Conservation (phyloP, 495 filamentous ascomycete genomes). For the Tuber borchii region DNA sequence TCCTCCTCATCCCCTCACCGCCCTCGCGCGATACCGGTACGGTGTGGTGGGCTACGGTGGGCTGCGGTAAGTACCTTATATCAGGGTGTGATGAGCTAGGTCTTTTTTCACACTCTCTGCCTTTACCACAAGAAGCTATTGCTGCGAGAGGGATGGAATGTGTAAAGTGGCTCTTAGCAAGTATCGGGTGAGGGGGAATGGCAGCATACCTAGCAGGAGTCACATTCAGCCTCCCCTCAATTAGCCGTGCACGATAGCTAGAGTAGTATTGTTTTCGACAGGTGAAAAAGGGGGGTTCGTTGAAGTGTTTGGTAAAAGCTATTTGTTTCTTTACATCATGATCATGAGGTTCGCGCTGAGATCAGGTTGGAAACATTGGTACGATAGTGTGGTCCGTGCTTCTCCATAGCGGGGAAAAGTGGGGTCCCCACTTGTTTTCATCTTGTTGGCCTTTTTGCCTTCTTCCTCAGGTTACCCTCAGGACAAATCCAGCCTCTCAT, state of each 20-base stretch:
- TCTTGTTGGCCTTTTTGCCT: not conserved
- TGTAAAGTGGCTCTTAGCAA: not conserved
- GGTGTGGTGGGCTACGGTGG: not conserved
- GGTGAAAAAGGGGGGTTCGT: not conserved
- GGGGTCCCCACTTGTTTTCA: conserved; percentile 1
- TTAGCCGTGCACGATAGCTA: not conserved
- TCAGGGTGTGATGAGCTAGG: not conserved
- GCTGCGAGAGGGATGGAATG: not conserved
- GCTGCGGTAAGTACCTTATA: not conserved
- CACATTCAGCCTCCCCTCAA: not conserved
- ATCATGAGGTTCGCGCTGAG: not conserved
- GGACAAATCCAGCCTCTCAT: not conserved
- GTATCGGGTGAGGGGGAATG: not conserved
- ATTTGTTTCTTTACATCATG: not conserved
- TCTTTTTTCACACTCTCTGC: not conserved
- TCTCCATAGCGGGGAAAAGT: conserved; percentile 4
- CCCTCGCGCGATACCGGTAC: not conserved
- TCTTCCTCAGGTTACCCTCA: not conserved
- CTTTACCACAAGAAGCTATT: not conserved
- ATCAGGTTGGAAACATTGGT: conserved; percentile 3
- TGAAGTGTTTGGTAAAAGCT: conserved; percentile 3
- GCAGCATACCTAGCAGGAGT: not conserved
- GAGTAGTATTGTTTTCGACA: not conserved
- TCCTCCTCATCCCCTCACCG: not conserved
- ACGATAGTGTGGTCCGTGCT: not conserved